phyloP scores from a whole-genome alignment of 2,329 filamentous ascomycete genomes.

The Xylariaceae sp. region DNA sequence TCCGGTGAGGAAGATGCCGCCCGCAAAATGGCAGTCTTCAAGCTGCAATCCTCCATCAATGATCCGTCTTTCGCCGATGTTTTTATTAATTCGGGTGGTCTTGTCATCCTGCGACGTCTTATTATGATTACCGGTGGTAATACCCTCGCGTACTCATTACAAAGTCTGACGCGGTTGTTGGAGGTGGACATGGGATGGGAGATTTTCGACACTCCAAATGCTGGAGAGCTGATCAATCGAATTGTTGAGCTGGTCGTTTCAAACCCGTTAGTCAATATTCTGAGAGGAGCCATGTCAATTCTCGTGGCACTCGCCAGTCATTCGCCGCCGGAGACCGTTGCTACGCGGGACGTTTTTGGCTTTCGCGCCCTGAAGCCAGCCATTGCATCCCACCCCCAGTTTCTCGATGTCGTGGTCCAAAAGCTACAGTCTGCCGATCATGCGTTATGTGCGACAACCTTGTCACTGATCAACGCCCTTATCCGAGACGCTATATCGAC shows the following conservation, averaged over 20 bases:
- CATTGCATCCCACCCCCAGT: slow-evolving; percentile 84
- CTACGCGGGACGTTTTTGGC: slow-evolving; percentile 63
- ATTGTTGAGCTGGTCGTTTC: slow-evolving; percentile 91
- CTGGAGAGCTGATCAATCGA: slow-evolving; percentile 64
- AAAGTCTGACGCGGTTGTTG: slow-evolving; percentile 78
- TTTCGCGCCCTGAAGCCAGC: slow-evolving; percentile 90
- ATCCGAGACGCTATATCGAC: slow-evolving; percentile 85
- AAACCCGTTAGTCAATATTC: slow-evolving; percentile 93
- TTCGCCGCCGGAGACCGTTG: slow-evolving; percentile 47
- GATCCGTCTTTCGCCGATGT: slow-evolving; percentile 95
- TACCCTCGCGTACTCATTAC: slow-evolving; percentile 89
- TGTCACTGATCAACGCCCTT: slow-evolving; percentile 91
- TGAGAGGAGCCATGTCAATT: slow-evolving; percentile 94
- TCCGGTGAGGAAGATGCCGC: slow-evolving; percentile 77
- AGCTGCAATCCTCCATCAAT: slow-evolving; percentile 89
- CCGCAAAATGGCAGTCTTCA: slow-evolving; percentile 98
- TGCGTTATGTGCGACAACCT: slow-evolving; percentile 86
- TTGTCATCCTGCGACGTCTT: slow-evolving; percentile 73
- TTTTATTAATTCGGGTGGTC: slow-evolving; percentile 85
- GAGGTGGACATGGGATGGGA: slow-evolving; percentile 99
- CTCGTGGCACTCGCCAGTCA: slow-evolving; percentile 89
- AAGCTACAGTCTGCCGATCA: slow-evolving; percentile 92
- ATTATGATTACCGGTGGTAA: slow-evolving; percentile 85
- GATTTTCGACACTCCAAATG: slow-evolving; percentile 59
- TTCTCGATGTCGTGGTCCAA: slow-evolving; percentile 88